These are phyloP conservation scores for Akanthomyces dipterigenus DNA, from an alignment of 2,329 filamentous ascomycete species.

Conservation along the genomic window DNA sequence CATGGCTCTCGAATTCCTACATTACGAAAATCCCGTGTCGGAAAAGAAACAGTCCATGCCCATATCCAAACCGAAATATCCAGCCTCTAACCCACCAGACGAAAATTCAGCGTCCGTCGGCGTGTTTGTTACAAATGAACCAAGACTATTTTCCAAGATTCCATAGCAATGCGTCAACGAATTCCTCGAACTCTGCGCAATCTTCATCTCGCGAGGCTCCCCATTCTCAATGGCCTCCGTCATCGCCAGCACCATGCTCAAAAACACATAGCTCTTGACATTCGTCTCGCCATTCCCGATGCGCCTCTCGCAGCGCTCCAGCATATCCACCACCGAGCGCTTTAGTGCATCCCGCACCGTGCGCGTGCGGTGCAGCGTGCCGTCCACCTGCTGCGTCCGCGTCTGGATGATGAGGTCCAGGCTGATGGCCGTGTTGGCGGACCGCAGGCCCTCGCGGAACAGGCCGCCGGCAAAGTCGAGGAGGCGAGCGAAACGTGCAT, in stretches of 20 bases:
- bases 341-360: conserved; percentile 25
- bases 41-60: conserved; percentile 10
- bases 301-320: conserved; percentile 19
- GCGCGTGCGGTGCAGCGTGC: conserved; percentile 21
- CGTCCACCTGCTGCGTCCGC: conserved; percentile 23
- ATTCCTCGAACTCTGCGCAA: conserved; percentile 27
- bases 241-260: conserved; percentile 33
- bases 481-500: conserved; percentile 30
- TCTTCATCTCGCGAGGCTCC: conserved; percentile 17
- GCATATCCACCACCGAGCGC: conserved; percentile 22
- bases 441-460: conserved; percentile 33
- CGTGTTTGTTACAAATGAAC: conserved; percentile 1
- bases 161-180: conserved; percentile 26
- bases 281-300: conserved; percentile 37
- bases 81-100: background rate
- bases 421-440: conserved; percentile 25
- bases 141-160: conserved; percentile 18
- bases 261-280: conserved; percentile 35
- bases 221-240: conserved; percentile 27
- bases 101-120: background rate
- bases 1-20: background rate
- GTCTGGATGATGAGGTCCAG: conserved; percentile 30
- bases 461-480: conserved; percentile 32
- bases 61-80: background rate
- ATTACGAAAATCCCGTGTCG: background rate